These are phyloP conservation scores for Aureobasidium sp. DNA, from an alignment of 2,329 filamentous ascomycete species.

Conservation along the genomic window DNA sequence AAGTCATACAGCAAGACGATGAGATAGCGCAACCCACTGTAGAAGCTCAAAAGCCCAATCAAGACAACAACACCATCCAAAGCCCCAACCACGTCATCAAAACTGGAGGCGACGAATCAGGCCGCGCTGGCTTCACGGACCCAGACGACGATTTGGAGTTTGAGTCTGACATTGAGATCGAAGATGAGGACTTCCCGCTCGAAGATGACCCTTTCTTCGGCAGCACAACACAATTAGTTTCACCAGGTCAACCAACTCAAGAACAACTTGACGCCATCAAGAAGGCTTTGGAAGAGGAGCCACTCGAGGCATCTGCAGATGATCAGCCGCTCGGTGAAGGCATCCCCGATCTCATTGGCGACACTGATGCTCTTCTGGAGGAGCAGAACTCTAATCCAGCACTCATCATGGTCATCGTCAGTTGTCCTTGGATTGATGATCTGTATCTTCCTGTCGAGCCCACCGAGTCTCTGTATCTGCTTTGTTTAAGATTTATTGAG, in stretches of 20 bases:
- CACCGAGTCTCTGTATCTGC: not conserved
- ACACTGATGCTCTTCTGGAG: not conserved
- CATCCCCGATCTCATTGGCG: too few relatives aligned
- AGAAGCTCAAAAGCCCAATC: too few relatives aligned
- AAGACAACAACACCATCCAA: too few relatives aligned
- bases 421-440: not conserved
- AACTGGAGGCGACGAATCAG: too few relatives aligned
- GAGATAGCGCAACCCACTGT: too few relatives aligned
- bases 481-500: not conserved
- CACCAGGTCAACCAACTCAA: not conserved
- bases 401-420: not conserved
- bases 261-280: not conserved
- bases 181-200: not conserved
- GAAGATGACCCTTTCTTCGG: not conserved
- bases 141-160: not conserved
- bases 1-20: too few relatives aligned
- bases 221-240: too few relatives aligned
- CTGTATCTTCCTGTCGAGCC: not conserved
- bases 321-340: too few relatives aligned
- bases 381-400: not conserved
- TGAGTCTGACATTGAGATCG: not conserved
- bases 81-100: too few relatives aligned
- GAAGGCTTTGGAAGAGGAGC: not conserved
- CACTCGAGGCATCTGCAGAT: too few relatives aligned
- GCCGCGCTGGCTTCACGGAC: not conserved